Percentiles rank a stretch among this genome's conserved stretches.
Conservation (phyloP, 1,284 basidiomycete genomes). For the Amylostereum chailletii region DNA sequence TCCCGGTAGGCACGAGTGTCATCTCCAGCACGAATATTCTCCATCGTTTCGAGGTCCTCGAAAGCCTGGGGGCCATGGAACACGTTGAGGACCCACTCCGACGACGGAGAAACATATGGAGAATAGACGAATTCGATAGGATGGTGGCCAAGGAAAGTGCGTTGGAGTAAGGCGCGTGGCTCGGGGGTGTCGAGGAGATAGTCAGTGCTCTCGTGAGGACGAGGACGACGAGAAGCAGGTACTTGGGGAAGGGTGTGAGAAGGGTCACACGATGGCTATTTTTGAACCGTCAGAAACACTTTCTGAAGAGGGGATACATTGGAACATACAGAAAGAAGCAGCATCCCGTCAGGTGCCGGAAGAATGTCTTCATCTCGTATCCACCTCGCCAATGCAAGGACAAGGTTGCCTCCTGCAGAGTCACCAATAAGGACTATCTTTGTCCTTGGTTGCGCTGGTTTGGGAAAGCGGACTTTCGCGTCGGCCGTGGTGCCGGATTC, state of each 20-base stretch:
- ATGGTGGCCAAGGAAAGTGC: conserved; percentile 37
- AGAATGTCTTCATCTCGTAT: conserved; percentile 37
- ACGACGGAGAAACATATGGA: conserved; percentile 42
- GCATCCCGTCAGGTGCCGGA: conserved; percentile 33
- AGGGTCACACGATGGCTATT: conserved; percentile 20
- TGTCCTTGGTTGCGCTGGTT: conserved; percentile 19
- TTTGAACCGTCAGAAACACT: neutral
- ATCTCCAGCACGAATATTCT: conserved; percentile 1
- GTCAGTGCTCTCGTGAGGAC: conserved; percentile 37
- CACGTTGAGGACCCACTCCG: conserved; percentile 27
- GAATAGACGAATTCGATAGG: conserved; percentile 39
- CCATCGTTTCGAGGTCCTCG: conserved; percentile 18
- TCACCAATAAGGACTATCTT: conserved; percentile 63
- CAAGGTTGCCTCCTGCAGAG: conserved; percentile 65
- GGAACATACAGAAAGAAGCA: conserved; percentile 31
- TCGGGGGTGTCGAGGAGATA: conserved; percentile 46
- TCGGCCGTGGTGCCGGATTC: neutral
- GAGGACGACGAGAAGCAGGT: conserved; percentile 37
- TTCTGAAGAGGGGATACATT: too few species aligned
- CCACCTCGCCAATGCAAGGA: conserved; percentile 46
- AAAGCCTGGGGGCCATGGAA: conserved; percentile 22
- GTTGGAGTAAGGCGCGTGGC: conserved; percentile 38
- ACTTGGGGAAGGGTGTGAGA: conserved; percentile 38
- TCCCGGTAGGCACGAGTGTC: conserved; percentile 12
- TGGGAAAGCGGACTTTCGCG: neutral